Conservation (phyloP, 306 rosid species). For the Astragalus glycyphyllos region DNA sequence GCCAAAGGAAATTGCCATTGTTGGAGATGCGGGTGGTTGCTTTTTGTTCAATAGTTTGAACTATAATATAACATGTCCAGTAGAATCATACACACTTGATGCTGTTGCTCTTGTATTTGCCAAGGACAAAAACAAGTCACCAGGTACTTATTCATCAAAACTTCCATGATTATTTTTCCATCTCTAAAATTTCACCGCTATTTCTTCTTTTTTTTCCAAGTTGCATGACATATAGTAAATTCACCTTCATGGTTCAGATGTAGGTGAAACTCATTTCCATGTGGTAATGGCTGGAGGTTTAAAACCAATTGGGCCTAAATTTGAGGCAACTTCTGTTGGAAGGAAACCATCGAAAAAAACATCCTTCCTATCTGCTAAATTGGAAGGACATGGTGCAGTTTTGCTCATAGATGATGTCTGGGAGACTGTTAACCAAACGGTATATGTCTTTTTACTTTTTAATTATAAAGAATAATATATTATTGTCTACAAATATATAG, state of each 20-base stretch:
- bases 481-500: background rate
- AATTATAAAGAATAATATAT: too few relatives aligned
- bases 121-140: constrained; percentile 47
- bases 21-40: constrained; percentile 62
- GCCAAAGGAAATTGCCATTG: constrained; percentile 58
- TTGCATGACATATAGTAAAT: too few relatives aligned
- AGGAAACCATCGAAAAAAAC: background rate
- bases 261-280: constrained; percentile 52
- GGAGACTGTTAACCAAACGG: constrained; percentile 41
- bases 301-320: constrained; percentile 46
- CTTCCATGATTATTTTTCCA: too few relatives aligned
- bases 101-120: constrained; percentile 66
- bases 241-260: constrained; percentile 7
- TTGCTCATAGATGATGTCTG: constrained; percentile 42
- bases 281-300: constrained; percentile 53
- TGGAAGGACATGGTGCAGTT: constrained; percentile 40
- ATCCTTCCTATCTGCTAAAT: constrained; percentile 51
- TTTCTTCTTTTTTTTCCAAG: too few relatives aligned
- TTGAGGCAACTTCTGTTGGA: constrained; percentile 43
- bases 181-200: too few relatives aligned
- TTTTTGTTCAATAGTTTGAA: constrained; percentile 47
- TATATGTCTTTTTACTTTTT: background rate
- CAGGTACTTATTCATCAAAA: constrained; percentile 42
- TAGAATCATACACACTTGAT: constrained; percentile 40
- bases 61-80: constrained; percentile 34